Evolutionary conservation across 1,139 yeast species (phyloP).

Genomic region (Scheffersomyces stambukii): DNA sequence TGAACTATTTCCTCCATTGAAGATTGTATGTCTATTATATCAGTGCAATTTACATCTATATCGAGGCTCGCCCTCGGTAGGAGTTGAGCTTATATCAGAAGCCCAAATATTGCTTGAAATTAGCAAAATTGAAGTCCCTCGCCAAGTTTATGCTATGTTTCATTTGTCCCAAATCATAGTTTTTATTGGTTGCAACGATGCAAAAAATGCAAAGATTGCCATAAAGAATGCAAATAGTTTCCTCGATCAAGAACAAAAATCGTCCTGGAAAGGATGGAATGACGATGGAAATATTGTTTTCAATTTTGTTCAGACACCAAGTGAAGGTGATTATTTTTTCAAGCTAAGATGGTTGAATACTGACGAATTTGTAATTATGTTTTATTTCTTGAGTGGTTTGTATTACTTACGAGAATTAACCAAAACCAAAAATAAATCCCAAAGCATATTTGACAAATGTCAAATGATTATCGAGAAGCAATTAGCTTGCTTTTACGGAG

Average conservation of each 20-base stretch:
- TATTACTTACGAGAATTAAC: no score
- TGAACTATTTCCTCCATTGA: conserved; percentile 13
- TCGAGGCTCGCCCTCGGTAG: conserved; percentile 23
- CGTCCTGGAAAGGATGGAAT: conserved; percentile 5
- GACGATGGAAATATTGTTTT: conserved; percentile 2
- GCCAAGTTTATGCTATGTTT: no score
- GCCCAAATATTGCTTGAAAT: conserved; percentile 10
- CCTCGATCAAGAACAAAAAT: no score
- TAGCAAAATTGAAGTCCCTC: conserved; percentile 1
- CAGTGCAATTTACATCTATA: conserved; percentile 22
- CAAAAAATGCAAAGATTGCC: no score
- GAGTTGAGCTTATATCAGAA: conserved; percentile 12
- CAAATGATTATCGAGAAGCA: conserved; percentile 26
- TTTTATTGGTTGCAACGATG: no score
- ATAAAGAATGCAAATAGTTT: conserved; percentile 3
- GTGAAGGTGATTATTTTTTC: no score
- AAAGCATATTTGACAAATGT: conserved; percentile 32
- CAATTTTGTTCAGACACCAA: no score
- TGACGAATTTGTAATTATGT: conserved; percentile 36
- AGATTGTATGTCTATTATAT: conserved; percentile 18
- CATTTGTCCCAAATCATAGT: no score
- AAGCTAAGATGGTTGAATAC: conserved; percentile 43
- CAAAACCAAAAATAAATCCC: conserved; percentile 24
- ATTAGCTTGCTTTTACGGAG: no score
- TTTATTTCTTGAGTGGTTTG: conserved; percentile 40